Evolutionary conservation across 805 yeast species (phyloP), one percentile per base, ranked within the genome.

Genomic region (Metschnikowia similis): DNA sequence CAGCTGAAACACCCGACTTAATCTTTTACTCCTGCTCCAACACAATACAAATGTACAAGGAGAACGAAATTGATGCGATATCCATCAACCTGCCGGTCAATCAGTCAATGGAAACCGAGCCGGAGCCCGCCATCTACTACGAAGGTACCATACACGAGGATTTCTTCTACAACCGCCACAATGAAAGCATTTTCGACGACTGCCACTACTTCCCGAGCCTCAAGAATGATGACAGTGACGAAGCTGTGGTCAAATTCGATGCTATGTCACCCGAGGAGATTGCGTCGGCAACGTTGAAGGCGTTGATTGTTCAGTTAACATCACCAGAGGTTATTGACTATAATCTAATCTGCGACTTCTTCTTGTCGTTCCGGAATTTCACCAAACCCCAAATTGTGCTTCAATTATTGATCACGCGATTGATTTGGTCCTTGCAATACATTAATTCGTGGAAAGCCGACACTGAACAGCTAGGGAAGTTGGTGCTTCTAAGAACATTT

Each of bases 261-360:
- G 61, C 58, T 13, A 54, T 56, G 4, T 63, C 65, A 47, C 64
- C 67, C 1, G 71, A 68, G 7, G 49, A 66, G 36, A 60, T 73
- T 40, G 69, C 65, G 54, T 66, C 63, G 47, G 76, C 71, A 32
- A 71, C 75, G 1, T 48, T 72, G n/a, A 63, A 60, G 50, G 77
- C 84, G 4, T 65, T 84, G 16, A 66, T 84, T 8, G 81, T 80
- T 8, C 82, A 83, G 57, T 63, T 85, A 30, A 85, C 96, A 1
- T 81, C 88, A 9, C 91, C 94, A 5, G 80, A 82, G 50, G 68
- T 81, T 6, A 78, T 92, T 14, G 91, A 89, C 65, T 92, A 92
- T 65, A 80, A 82, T 53, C 75, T 86, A 36, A 70, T 91, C 48
- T 80, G 91, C 43, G 97, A 94, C 69, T 90, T 94, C 65, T 88